Base-by-base conservation (phyloP, 352 stramenopile genomes). In the Phytopythium sindhum region DNA sequence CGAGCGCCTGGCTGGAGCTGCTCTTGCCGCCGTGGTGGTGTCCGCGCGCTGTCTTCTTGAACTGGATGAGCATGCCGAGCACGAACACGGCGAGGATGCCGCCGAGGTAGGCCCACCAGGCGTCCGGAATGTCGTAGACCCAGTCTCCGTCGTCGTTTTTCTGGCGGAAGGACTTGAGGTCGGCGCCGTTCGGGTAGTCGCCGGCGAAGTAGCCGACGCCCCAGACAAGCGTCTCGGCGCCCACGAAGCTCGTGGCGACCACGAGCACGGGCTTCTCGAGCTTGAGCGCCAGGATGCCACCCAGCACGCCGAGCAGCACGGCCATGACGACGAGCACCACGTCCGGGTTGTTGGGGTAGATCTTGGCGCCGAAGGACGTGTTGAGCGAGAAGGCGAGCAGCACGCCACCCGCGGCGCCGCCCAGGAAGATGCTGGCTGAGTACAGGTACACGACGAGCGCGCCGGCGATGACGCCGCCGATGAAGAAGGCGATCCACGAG, bases 71-170 rank as follows among this genome's bases (percentile, higher is more conserved):
- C 72, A 86, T 73, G 17, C 82, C 86, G 48, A 90, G n/a, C 12
- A 82, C 10, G 50, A 90, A 90, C 33, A 86, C 64, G 47, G 78
- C 69, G 10, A 86, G 5, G 35, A 77, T 88, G 3, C 72, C 81
- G 5, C 68, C 77, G 57, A 95, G 45, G 65, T 95, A 95, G 17
- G 53, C 80, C 85, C 83, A 95, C 83, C 86, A 93, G 8, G 78
- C 80, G 26, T 69, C 70, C 10, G 81, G 81, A 41, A 95, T 82
- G 10, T 72, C 66, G 65, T 93, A 95, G 15, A 82, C 63, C 66
- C 70, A 89, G 14, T 81, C 58, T 41, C 76, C 78, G 4, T 80
- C 64, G 23, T 56, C 64, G 23, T 74, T 70, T 42, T 67, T 68
- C 3, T n/a, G 51, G 56, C 74, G 66, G 52, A 88, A 86, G 37